phyloP scores from a whole-genome alignment of 805 yeast genomes.

The Clavispora asparagi region DNA sequence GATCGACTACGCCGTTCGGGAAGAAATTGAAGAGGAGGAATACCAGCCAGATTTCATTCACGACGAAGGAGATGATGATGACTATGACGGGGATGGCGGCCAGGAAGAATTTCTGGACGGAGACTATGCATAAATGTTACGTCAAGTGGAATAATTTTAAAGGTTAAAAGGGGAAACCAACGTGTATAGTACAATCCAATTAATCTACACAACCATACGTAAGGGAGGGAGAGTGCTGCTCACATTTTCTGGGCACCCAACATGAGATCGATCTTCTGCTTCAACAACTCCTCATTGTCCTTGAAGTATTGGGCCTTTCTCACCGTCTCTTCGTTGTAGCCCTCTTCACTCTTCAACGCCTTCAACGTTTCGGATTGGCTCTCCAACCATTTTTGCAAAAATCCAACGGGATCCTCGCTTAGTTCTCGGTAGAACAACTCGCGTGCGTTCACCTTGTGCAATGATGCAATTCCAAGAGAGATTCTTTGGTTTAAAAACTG shows the following conservation, averaged over 20 bases:
- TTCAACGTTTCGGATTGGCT: conserved; percentile 82
- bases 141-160: not conserved
- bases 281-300: conserved; percentile 60
- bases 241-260: conserved; percentile 42
- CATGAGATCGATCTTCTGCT: conserved; percentile 73
- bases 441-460: conserved; percentile 55
- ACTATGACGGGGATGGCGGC: conserved; percentile 8
- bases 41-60: conserved; percentile 1
- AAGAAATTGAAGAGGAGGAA: conserved; percentile 4
- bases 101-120: conserved; percentile 9
- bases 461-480: conserved; percentile 45
- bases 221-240: not conserved
- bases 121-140: not conserved
- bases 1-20: conserved; percentile 8
- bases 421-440: conserved; percentile 74
- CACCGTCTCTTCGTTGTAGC: conserved; percentile 81
- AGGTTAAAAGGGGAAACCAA: not conserved
- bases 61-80: conserved; percentile 8
- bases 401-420: conserved; percentile 70
- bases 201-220: not conserved
- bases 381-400: conserved; percentile 67
- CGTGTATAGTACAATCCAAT: not conserved
- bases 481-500: conserved; percentile 40
- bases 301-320: conserved; percentile 76
- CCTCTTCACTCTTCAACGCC: conserved; percentile 84